phyloP scores from a whole-genome alignment of 2,329 filamentous ascomycete genomes.

The Arthrinium phaeospermum region DNA sequence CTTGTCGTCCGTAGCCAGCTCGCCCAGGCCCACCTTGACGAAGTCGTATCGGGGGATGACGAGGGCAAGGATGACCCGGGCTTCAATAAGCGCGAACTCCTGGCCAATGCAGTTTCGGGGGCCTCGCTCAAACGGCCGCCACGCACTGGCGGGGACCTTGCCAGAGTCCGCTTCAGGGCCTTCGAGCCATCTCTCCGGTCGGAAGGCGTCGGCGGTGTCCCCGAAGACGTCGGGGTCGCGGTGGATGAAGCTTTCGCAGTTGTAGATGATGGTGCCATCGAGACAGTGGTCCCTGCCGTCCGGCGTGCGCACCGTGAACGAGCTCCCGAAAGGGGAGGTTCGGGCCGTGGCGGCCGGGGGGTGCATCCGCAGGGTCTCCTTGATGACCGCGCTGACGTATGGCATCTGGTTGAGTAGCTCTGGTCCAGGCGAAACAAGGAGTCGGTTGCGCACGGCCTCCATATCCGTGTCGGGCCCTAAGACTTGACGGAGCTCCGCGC shows the following conservation, averaged over 20 bases:
- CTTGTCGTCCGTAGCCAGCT: too few species aligned
- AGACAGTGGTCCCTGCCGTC: neutral
- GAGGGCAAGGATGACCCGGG: too few species aligned
- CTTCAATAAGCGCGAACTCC: too few species aligned
- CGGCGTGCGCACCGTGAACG: neutral
- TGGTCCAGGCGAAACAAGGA: too few species aligned
- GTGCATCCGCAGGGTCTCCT: neutral
- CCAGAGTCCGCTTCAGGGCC: neutral
- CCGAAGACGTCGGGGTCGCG: neutral
- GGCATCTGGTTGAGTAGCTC: neutral
- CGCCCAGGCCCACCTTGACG: too few species aligned
- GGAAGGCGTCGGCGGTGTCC: neutral
- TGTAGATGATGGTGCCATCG: neutral
- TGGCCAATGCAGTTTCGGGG: neutral
- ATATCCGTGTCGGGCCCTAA: too few species aligned
- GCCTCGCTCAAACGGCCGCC: neutral
- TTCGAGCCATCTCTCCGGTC: neutral
- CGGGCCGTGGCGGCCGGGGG: neutral
- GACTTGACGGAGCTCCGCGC: neutral
- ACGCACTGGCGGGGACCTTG: neutral
- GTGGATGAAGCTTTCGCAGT: neutral
- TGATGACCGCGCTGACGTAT: neutral
- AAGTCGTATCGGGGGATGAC: too few species aligned
- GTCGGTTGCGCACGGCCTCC: too few species aligned
- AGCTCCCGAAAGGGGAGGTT: neutral